A percentile compares a stretch with the other conserved stretches of the same genome.
Evolutionary conservation across 495 filamentous ascomycete genomes (phyloP).

Genomic region (Clavariopsis aquatica): DNA sequence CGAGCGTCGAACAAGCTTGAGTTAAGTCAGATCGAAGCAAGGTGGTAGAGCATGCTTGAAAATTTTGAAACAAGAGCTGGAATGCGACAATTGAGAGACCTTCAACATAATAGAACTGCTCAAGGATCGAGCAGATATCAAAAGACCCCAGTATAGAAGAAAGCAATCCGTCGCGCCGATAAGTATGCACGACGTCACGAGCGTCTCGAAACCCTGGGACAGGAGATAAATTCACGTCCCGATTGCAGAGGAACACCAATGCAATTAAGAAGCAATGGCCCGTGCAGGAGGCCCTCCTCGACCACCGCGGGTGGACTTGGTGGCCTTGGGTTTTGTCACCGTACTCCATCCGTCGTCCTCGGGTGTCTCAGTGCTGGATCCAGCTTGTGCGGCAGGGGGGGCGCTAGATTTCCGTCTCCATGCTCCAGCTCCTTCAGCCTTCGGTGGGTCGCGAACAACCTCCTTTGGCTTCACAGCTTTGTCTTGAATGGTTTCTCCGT

Average conservation of each 20-base stretch:
- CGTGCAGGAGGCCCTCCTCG: slow-evolving; percentile 26
- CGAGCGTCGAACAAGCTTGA: slow-evolving; percentile 2
- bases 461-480: slow-evolving; percentile 49
- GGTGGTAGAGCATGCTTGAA: slow-evolving; percentile 5
- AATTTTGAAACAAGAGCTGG: slow-evolving; percentile 4
- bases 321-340: slow-evolving; percentile 26
- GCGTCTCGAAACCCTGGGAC: slow-evolving; percentile 5
- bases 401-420: slow-evolving; percentile 37
- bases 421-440: slow-evolving; percentile 18
- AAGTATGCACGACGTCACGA: slow-evolving; percentile 17
- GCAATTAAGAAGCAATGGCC: slow-evolving; percentile 34
- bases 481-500: slow-evolving; percentile 44
- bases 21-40: slow-evolving; percentile 10
- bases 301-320: slow-evolving; percentile 2
- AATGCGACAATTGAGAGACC: slow-evolving; percentile 14
- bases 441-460: slow-evolving; percentile 34
- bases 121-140: neutral
- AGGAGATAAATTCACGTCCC: neutral
- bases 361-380: slow-evolving; percentile 22
- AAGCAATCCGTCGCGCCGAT: neutral
- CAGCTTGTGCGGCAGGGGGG: slow-evolving; percentile 25
- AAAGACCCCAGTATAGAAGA: slow-evolving; percentile 1
- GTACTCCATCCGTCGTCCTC: slow-evolving; percentile 41
- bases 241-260: neutral
- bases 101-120: slow-evolving; percentile 11